These are phyloP conservation scores for Echium plantagineum DNA, from an alignment of 257 asterid genomes.

Conservation along the genomic window DNA sequence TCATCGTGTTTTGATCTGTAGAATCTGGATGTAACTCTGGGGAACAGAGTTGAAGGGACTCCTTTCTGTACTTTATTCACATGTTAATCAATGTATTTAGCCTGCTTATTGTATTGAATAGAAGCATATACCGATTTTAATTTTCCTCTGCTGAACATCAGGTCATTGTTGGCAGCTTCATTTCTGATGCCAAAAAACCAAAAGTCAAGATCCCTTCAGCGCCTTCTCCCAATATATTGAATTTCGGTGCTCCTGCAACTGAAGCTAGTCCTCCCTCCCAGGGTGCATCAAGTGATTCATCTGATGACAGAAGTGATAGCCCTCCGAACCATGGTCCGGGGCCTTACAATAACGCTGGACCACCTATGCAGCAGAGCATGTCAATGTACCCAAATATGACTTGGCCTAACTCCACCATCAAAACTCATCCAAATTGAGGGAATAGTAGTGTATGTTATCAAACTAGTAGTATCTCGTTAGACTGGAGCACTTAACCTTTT, in stretches of 20 bases:
- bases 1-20: neutral
- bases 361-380: conserved; percentile 23
- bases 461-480: too few relatives aligned
- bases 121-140: neutral
- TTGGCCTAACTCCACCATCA: neutral
- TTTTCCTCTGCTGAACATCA: conserved; percentile 14
- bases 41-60: too few relatives aligned
- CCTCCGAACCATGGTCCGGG: conserved; percentile 32
- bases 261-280: conserved; percentile 55
- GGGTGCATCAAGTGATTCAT: conserved; percentile 59
- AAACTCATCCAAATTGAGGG: neutral
- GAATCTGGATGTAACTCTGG: too few relatives aligned
- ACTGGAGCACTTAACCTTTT: too few relatives aligned
- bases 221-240: conserved; percentile 40
- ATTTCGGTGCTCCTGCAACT: conserved; percentile 37
- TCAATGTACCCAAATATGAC: neutral
- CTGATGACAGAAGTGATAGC: conserved; percentile 49
- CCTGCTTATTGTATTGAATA: neutral
- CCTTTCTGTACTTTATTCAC: neutral
- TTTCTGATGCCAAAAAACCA: conserved; percentile 58
- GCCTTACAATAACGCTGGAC: conserved; percentile 33
- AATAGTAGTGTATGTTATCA: too few relatives aligned
- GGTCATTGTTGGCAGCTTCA: conserved; percentile 87
- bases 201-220: conserved; percentile 29
- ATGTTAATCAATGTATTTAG: neutral